These are phyloP conservation scores for Fusarium poae DNA, from an alignment of 2,329 filamentous ascomycete species.

Conservation along the genomic window DNA sequence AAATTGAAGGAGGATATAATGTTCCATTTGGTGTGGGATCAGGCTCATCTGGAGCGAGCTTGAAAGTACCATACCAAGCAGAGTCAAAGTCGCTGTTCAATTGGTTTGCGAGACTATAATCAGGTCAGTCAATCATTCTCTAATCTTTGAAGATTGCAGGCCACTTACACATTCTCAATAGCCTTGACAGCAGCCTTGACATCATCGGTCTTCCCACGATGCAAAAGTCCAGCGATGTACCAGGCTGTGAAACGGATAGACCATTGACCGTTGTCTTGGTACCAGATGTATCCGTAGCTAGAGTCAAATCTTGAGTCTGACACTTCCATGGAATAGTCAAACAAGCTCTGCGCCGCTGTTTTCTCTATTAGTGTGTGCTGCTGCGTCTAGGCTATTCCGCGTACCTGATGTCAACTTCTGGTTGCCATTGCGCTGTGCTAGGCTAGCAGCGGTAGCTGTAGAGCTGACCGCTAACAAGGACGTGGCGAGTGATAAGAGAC, in stretches of 20 bases:
- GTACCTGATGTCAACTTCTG: conserved; percentile 16
- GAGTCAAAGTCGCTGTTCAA: conserved; percentile 17
- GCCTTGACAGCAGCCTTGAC: conserved; percentile 15
- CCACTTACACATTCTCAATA: conserved; percentile 23
- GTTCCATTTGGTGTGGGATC: conserved; percentile 13
- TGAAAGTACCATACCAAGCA: conserved; percentile 24
- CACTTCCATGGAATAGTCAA: conserved; percentile 55
- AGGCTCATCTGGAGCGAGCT: conserved; percentile 23
- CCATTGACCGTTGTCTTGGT: conserved; percentile 59
- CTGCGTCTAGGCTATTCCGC: accelerated
- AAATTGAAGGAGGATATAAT: conserved; percentile 16
- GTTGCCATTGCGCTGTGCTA: conserved; percentile 18
- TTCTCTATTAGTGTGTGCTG: not conserved
- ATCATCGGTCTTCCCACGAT: conserved; percentile 8
- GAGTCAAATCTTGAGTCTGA: conserved; percentile 57
- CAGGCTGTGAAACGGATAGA: conserved; percentile 59
- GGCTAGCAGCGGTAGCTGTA: conserved; percentile 5
- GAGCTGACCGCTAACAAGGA: conserved; percentile 19
- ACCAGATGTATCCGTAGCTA: conserved; percentile 59
- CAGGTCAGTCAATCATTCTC: accelerated
- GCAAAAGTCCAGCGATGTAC: conserved; percentile 56
- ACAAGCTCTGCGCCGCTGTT: conserved; percentile 11
- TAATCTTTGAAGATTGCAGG: accelerated
- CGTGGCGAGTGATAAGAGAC: conserved; percentile 23
- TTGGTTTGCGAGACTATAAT: conserved; percentile 4